Conservation (phyloP, 805 yeast species). For the Maudiozyma pseudohumilis region DNA sequence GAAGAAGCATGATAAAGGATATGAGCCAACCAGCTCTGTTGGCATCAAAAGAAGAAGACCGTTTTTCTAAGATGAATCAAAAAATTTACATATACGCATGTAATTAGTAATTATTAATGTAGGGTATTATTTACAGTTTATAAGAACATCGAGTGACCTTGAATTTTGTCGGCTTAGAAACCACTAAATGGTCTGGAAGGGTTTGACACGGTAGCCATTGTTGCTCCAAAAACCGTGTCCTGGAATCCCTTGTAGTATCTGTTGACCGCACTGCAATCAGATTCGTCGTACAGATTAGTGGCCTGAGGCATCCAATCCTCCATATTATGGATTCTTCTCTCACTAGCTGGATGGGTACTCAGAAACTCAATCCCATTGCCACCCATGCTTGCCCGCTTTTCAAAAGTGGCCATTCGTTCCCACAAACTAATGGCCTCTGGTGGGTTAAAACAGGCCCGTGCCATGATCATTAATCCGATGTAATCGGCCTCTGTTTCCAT, state of each 20-base stretch:
- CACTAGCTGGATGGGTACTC: constrained; percentile 83
- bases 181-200: background rate
- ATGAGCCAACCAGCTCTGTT: constrained; percentile 2
- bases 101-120: background rate
- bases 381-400: constrained; percentile 26
- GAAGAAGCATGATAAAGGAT: too few species aligned
- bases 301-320: constrained; percentile 54
- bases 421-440: constrained; percentile 66
- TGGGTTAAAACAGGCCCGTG: constrained; percentile 80
- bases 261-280: constrained; percentile 20
- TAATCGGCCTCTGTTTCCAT: constrained; percentile 97
- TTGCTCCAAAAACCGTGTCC: constrained; percentile 7
- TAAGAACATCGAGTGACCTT: background rate
- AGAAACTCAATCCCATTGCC: constrained; percentile 47
- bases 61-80: constrained; percentile 4
- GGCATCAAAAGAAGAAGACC: constrained; percentile 25
- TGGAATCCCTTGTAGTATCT: constrained; percentile 16
- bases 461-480: constrained; percentile 87
- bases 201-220: background rate
- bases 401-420: constrained; percentile 63
- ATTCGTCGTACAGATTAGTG: constrained; percentile 18
- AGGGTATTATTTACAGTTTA: background rate
- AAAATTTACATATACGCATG: background rate
- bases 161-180: background rate
- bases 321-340: constrained; percentile 62